These are phyloP conservation scores for Rhexocercosporidium sp. DNA, from an alignment of 2,329 filamentous ascomycete species.

Conservation along the genomic window DNA sequence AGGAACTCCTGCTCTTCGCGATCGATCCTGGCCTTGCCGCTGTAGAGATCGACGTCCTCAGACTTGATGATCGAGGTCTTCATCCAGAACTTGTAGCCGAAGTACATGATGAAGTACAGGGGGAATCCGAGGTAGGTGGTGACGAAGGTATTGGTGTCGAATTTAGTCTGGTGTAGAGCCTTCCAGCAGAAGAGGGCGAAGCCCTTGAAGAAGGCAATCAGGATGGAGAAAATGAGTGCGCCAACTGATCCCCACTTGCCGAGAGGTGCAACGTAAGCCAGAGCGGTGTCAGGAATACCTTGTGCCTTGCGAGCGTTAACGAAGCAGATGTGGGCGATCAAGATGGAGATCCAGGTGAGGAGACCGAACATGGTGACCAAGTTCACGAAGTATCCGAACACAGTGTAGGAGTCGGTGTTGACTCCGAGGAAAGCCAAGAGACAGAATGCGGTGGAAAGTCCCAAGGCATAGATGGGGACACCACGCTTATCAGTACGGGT, in stretches of 20 bases:
- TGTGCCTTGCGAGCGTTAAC: conserved; percentile 67
- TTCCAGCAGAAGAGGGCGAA: conserved; percentile 74
- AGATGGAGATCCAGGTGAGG: conserved; percentile 50
- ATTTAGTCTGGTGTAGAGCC: conserved; percentile 51
- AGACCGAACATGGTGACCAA: conserved; percentile 52
- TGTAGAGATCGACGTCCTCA: conserved; percentile 58
- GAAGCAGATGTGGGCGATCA: conserved; percentile 73
- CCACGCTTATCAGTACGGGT: conserved; percentile 58
- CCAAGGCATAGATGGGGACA: conserved; percentile 55
- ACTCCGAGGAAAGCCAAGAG: conserved; percentile 69
- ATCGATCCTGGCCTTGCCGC: conserved; percentile 64
- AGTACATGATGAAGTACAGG: conserved; percentile 63
- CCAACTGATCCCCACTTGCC: conserved; percentile 72
- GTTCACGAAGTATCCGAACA: conserved; percentile 76
- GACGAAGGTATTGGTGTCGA: conserved; percentile 69
- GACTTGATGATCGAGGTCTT: conserved; percentile 52
- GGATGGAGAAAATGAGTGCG: conserved; percentile 70
- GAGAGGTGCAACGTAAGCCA: conserved; percentile 73
- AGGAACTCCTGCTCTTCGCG: conserved; percentile 56
- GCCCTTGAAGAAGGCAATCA: conserved; percentile 84
- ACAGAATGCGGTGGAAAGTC: conserved; percentile 55
- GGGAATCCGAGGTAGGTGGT: conserved; percentile 68
- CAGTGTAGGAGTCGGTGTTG: conserved; percentile 63
- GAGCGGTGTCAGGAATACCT: conserved; percentile 55
- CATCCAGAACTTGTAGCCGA: conserved; percentile 56